Evolutionary conservation across 2,329 filamentous ascomycete species (phyloP), one percentile per base, ranked within the genome.

Genomic region (Monosporascus sp.): DNA sequence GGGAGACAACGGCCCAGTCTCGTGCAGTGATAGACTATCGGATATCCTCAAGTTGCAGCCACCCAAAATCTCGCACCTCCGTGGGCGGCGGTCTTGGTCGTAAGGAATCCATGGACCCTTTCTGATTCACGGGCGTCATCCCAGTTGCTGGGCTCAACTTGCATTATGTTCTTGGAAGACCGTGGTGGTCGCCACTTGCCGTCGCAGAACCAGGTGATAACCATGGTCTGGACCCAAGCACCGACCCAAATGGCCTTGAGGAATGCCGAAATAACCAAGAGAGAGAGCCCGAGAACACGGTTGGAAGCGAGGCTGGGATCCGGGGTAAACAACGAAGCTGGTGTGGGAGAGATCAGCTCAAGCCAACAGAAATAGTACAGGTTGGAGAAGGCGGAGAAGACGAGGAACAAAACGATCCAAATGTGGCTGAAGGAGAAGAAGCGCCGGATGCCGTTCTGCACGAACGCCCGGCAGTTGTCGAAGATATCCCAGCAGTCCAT

Each of bases 1-100:
- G 59, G 57, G n/a, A 59, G 48, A 45, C 57, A 59, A 17, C 48
- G 52, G 7, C 37, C 36, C 5, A 53, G 41, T 11, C 2, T 20
- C 5, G 11, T 20, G 27, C 55, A 57, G 48, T 59, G 59, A 49
- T 59, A 61, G 27, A 53, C 57, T 52, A 48, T 61, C 56, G 14
- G 54, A 41, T 5, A 55, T 37, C 22, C 49, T 45, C 49, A 48
- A 52, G 8, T 9, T 36, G 24, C 55, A 57, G 9, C 47, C 52
- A n/a, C 20, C 20, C 17, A 43, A 49, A 11, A 11, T 3, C 27
- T 31, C 27, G 40, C 55, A 55, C 24, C 37, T 31, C 3, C 52
- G 55, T 6, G 49, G 55, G 48, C 47, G 44, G 31, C 49, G 31
- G 50, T 46, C 54, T 53, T 53, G 41, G 11, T 43, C n/a, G 54